phyloP scores from a whole-genome alignment of 2,329 filamentous ascomycete species.

The Aspergillus novoparasiticus region DNA sequence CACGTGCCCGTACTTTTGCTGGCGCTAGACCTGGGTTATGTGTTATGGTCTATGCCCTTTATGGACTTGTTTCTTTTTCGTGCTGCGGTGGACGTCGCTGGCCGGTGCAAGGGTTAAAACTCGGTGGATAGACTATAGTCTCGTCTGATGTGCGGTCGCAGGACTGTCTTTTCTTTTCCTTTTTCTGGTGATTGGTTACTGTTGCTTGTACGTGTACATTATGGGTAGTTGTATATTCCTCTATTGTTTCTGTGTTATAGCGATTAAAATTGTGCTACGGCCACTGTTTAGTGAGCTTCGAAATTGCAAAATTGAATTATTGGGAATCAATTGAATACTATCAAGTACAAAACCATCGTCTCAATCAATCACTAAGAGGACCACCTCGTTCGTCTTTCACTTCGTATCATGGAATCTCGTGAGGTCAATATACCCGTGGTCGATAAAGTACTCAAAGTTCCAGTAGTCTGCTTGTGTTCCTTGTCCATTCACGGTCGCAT shows the following conservation, averaged over 20 bases:
- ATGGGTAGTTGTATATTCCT: background rate
- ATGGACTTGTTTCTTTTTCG: background rate
- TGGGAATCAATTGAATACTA: background rate
- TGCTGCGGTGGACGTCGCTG: background rate
- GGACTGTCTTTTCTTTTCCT: background rate
- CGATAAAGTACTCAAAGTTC: constrained; percentile 20
- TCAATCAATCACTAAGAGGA: background rate
- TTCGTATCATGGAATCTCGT: background rate
- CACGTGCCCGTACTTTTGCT: background rate
- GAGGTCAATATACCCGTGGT: constrained; percentile 14
- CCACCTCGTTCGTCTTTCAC: background rate
- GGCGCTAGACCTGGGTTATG: background rate
- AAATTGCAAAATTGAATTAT: background rate
- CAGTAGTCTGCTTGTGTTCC: constrained; percentile 21
- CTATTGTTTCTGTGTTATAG: constrained; percentile 4
- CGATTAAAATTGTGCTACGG: background rate
- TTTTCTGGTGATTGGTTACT: background rate
- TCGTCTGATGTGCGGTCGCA: background rate
- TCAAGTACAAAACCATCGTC: background rate
- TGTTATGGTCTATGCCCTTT: background rate
- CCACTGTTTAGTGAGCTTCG: background rate
- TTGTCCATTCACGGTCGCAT: constrained; percentile 18
- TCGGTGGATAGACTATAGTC: background rate
- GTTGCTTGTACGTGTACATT: background rate
- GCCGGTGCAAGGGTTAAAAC: background rate